Conservation (phyloP, 2,329 filamentous ascomycete species). For the Penicillium glabrum region DNA sequence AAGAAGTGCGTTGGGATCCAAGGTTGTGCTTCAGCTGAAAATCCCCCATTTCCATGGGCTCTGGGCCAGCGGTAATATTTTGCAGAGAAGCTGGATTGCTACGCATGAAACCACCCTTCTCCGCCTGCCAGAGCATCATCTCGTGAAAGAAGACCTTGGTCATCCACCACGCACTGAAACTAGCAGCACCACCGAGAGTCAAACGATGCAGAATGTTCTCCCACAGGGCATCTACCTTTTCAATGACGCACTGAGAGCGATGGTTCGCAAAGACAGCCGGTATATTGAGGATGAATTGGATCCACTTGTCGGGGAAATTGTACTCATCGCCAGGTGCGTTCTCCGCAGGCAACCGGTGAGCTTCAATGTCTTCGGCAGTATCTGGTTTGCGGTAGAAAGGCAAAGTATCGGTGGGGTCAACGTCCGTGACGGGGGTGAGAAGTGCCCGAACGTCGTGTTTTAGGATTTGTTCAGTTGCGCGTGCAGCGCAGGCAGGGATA, state of each 20-base stretch:
- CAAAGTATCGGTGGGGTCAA: conserved; percentile 27
- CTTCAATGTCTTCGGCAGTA: conserved; percentile 29
- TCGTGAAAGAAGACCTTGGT: conserved; percentile 95
- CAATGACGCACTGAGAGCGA: conserved; percentile 45
- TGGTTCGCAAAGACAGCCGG: conserved; percentile 42
- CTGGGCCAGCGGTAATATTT: conserved; percentile 22
- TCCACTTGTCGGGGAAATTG: conserved; percentile 52
- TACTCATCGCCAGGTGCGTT: conserved; percentile 38
- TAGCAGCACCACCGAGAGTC: conserved; percentile 45
- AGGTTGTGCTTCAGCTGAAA: conserved; percentile 23
- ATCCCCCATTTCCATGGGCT: conserved; percentile 22
- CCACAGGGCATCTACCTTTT: conserved; percentile 46
- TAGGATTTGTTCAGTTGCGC: conserved; percentile 38
- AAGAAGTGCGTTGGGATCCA: conserved; percentile 16
- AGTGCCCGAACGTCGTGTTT: conserved; percentile 46
- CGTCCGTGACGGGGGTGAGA: conserved; percentile 40
- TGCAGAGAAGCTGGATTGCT: conserved; percentile 42
- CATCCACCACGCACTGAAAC: conserved; percentile 59
- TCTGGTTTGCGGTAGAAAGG: conserved; percentile 38
- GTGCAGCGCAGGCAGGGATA: conserved; percentile 40
- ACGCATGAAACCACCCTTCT: conserved; percentile 83
- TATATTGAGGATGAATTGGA: conserved; percentile 45
- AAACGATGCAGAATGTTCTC: conserved; percentile 45
- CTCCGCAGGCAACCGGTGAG: conserved; percentile 38
- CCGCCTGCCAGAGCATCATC: conserved; percentile 86